Evolutionary conservation across 495 filamentous ascomycete species (phyloP), one percentile per base, ranked within the genome.

Genomic region (Eremomyces bilateralis): DNA sequence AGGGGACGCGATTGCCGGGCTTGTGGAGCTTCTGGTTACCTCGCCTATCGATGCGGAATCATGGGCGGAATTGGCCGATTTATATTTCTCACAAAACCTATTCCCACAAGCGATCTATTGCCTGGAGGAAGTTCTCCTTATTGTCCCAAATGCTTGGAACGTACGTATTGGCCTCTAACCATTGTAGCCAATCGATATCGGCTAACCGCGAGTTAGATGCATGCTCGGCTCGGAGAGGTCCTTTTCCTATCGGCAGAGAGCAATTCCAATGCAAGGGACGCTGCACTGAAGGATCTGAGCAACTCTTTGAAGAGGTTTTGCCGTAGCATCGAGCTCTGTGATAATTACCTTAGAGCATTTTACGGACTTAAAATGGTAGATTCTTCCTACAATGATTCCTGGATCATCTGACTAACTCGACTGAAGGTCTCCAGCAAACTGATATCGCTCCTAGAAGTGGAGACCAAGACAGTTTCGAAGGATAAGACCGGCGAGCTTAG

Each of bases 121-220:
- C 42, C 58, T 91, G 24, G 90, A 97, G 48, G 88, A 95, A 51
- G 80, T 88, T 27, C 51, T 97, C 21, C 56, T 95, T 22, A 62
- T 91, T 39, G 67, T 70, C n/a, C 85, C 88, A 6, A 83, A 90
- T 59, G 79, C 88, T 19, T 97, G 90, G 80, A 94, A 81, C 63
- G 81, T 88, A 53, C 44, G 76, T 57, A 32, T 15, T 4, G n/a
- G n/a, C n/a, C n/a, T n/a, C n/a, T n/a, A n/a, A n/a, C n/a, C n/a
- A n/a, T n/a, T n/a, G n/a, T n/a, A n/a, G n/a, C n/a, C n/a, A n/a
- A n/a, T n/a, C n/a, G n/a, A n/a, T n/a, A n/a, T n/a, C n/a, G 30
- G 29, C 31, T 22, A 25, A 22, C 31, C 6, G 19, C 6, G 20
- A 15, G 35, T 21, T 42, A 93, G 74, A 65, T 92, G 36, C 88